phyloP scores from a whole-genome alignment of 208 protist genomes.

The Crithidia acanthocephali region DNA sequence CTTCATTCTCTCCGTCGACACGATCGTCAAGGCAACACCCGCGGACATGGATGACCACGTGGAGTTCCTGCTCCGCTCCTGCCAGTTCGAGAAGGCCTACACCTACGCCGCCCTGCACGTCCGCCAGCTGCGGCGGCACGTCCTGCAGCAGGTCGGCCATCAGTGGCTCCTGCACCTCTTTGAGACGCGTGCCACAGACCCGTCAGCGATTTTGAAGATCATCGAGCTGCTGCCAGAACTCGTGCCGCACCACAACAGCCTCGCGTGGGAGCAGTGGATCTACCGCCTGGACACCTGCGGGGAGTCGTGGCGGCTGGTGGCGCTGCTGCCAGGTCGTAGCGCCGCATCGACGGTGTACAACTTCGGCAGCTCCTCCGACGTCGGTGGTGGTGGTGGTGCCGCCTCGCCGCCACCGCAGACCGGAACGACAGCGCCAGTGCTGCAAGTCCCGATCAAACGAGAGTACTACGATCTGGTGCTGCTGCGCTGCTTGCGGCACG shows the following conservation, averaged over 20 bases:
- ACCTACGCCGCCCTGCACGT: slow-evolving; percentile 28
- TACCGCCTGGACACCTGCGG: slow-evolving; percentile 59
- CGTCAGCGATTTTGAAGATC: slow-evolving; percentile 20
- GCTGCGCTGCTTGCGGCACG: slow-evolving; percentile 52
- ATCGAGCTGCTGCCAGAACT: slow-evolving; percentile 38
- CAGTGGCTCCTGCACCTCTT: slow-evolving; percentile 42
- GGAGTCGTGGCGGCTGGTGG: slow-evolving; percentile 56
- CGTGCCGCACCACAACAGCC: slow-evolving; percentile 25
- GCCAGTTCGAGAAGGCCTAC: slow-evolving; percentile 53
- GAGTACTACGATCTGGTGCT: slow-evolving; percentile 82
- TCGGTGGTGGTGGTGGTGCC: background rate
- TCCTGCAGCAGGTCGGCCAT: slow-evolving; percentile 25
- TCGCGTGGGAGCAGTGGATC: slow-evolving; percentile 77
- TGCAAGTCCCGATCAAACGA: slow-evolving; percentile 39
- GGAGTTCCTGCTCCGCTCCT: slow-evolving; percentile 46
- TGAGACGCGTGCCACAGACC: slow-evolving; percentile 5
- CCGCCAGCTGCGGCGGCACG: slow-evolving; percentile 38
- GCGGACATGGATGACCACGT: slow-evolving; percentile 73
- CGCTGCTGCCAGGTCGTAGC: slow-evolving; percentile 45
- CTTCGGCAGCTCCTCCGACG: slow-evolving; percentile 1
- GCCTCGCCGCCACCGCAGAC: background rate
- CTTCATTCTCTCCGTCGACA: slow-evolving; percentile 64
- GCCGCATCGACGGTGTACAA: slow-evolving; percentile 24
- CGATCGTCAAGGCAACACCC: slow-evolving; percentile 52
- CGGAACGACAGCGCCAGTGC: background rate